Conservation (phyloP, 345 rosid genomes). For the Arabis alpina region DNA sequence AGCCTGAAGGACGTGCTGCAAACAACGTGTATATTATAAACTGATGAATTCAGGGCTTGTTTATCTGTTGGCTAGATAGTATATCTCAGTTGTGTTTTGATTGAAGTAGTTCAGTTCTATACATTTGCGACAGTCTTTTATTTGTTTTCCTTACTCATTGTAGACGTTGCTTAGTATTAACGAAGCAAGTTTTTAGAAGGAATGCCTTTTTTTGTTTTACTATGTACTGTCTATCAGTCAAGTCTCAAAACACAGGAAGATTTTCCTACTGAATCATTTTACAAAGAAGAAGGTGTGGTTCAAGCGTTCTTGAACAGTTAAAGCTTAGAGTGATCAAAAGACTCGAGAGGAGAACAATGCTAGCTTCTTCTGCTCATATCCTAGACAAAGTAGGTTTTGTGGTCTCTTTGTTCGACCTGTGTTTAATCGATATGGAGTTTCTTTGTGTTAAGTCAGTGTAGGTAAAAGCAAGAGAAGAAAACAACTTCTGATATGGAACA, state of each 20-base stretch:
- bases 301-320: slow-evolving; percentile 83
- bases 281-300: slow-evolving; percentile 39
- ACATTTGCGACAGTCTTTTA: background rate
- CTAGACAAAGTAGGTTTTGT: too few relatives aligned
- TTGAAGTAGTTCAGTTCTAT: slow-evolving; percentile 13
- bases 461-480: background rate
- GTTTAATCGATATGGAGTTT: background rate
- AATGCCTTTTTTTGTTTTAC: background rate
- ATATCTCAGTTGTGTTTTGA: slow-evolving; percentile 21
- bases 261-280: background rate
- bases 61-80: slow-evolving; percentile 33
- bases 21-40: slow-evolving; percentile 30
- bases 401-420: slow-evolving; percentile 61
- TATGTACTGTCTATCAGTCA: background rate
- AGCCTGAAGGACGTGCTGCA: slow-evolving; percentile 20
- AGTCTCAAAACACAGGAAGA: background rate
- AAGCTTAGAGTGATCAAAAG: too few relatives aligned
- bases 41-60: slow-evolving; percentile 36
- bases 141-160: slow-evolving; percentile 3
- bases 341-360: too few relatives aligned
- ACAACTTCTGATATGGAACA: slow-evolving; percentile 7
- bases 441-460: background rate
- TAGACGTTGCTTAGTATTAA: slow-evolving; percentile 27
- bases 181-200: background rate
- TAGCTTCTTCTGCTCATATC: too few relatives aligned